phyloP scores from a whole-genome alignment of 2,329 filamentous ascomycete genomes.

The Pseudocercospora ulei region DNA sequence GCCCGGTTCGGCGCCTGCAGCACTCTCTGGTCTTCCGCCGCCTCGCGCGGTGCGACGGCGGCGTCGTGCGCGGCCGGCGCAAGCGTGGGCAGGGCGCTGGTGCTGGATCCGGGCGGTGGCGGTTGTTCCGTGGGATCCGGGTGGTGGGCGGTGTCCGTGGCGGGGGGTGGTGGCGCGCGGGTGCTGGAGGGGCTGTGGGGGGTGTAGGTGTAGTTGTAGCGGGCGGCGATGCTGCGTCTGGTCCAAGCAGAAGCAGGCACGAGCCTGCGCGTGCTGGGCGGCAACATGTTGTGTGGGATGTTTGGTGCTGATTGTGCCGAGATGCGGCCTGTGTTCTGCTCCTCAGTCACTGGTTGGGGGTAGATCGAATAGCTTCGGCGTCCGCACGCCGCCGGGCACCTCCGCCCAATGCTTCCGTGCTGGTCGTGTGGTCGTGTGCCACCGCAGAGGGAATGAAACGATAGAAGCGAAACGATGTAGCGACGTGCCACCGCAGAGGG shows the following conservation, averaged over 20 bases:
- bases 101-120: slow-evolving; percentile 46
- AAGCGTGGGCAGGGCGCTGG: slow-evolving; percentile 50
- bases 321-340: too few relatives aligned
- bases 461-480: too few relatives aligned
- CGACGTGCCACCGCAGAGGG: too few relatives aligned
- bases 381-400: slow-evolving; percentile 6
- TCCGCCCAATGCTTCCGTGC: slow-evolving; percentile 7
- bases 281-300: slow-evolving; percentile 23
- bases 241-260: slow-evolving; percentile 22
- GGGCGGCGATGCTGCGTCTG: slow-evolving; percentile 15
- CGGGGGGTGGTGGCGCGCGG: slow-evolving; percentile 3
- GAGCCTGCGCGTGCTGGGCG: slow-evolving; percentile 25
- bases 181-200: too few relatives aligned
- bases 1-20: slow-evolving; percentile 80
- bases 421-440: too few relatives aligned
- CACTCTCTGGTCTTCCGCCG: slow-evolving; percentile 49
- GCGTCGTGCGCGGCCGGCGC: slow-evolving; percentile 44
- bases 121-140: slow-evolving; percentile 45
- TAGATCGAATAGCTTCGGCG: too few relatives aligned
- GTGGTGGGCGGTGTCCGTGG: slow-evolving; percentile 52
- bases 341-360: too few relatives aligned
- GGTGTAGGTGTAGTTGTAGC: slow-evolving; percentile 23
- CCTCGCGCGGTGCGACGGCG: slow-evolving; percentile 48
- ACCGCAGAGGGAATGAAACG: too few relatives aligned
- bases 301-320: background rate